Evolutionary conservation across 1,284 basidiomycete species (phyloP), one percentile per base, ranked within the genome.

Genomic region (Malassezia obtusa): DNA sequence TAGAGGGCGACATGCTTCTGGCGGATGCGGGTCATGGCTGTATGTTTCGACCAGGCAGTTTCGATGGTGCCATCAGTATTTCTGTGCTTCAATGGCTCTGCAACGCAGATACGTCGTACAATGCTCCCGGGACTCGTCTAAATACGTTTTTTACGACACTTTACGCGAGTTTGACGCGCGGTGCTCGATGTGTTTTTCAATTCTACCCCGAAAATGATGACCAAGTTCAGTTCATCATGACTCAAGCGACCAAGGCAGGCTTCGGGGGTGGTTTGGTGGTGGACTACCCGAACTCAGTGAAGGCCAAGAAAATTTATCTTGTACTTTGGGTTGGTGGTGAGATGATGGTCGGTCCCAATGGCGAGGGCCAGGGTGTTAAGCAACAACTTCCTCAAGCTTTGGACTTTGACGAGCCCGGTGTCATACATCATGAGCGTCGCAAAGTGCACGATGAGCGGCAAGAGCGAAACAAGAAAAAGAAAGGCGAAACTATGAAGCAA

Each of bases 31-130:
- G 77, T 1, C 76, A 77, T 57, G 77, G 77, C 0, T 75, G 76
- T 52, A 71, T 89, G 2, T 98, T 96, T 75, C 80, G 94, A 28
- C 87, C 94, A 40, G 94, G 92, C 54, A 86, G 86, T 58, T 98
- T 98, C 74, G 94, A 99, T 74, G 94, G 91, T 39, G 90, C 89
- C 8, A 98, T 99, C 69, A 92, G 90, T 70, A 88, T 99, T 71
- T 98, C 94, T 19, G 94, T 96, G 22, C 80, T 99, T 2, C 94
- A 99, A 77, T 99, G 94, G 94, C 80, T 99, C 0, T 81, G 96
- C 58, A 99, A 98, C 74, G 92, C 94, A 35, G 94, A 98, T 75
- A 86, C 89, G 25, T 84, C 87, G 3, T 83, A 88, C 59, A 87
- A 89, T 52, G 92, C 90, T 2, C 94, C 94, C 0, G 86, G 90